Evolutionary conservation across 345 rosid genomes (phyloP).

Genomic region (Gynandropsis gynandra): DNA sequence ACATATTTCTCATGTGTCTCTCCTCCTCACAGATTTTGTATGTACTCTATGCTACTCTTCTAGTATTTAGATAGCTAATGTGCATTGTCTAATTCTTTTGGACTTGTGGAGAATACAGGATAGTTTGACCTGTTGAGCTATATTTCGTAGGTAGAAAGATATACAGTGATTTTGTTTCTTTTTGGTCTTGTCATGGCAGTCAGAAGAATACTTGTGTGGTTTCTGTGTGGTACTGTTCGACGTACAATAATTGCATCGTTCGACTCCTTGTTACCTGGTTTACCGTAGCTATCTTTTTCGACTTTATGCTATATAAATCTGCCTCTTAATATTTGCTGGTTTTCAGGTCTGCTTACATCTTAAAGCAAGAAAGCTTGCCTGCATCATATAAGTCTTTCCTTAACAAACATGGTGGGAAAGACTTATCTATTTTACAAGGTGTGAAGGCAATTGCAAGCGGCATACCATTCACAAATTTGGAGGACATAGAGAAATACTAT

Average conservation of each 20-base stretch:
- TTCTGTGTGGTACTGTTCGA: not conserved
- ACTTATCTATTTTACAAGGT: constrained; percentile 56
- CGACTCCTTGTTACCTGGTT: too few species aligned
- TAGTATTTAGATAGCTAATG: not conserved
- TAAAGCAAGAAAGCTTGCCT: constrained; percentile 84
- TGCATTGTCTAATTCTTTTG: not conserved
- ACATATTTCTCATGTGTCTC: constrained; percentile 89
- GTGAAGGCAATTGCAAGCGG: constrained; percentile 66
- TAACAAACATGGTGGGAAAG: constrained; percentile 83
- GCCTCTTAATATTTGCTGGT: not conserved
- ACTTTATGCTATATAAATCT: too few species aligned
- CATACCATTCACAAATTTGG: constrained; percentile 59
- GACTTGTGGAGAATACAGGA: not conserved
- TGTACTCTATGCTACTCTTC: constrained; percentile 19
- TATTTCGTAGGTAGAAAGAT: too few species aligned
- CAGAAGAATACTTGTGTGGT: not conserved
- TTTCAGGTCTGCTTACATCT: constrained; percentile 81
- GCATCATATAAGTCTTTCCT: constrained; percentile 88
- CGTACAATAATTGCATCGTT: too few species aligned
- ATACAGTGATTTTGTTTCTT: not conserved
- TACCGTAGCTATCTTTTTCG: too few species aligned
- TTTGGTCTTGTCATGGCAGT: not conserved
- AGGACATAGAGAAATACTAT: constrained; percentile 59
- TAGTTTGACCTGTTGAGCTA: not conserved
- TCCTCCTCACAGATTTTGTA: constrained; percentile 93